Base-by-base conservation (phyloP, 2,329 filamentous ascomycete species). In the Pseudogymnoascus sp. region DNA sequence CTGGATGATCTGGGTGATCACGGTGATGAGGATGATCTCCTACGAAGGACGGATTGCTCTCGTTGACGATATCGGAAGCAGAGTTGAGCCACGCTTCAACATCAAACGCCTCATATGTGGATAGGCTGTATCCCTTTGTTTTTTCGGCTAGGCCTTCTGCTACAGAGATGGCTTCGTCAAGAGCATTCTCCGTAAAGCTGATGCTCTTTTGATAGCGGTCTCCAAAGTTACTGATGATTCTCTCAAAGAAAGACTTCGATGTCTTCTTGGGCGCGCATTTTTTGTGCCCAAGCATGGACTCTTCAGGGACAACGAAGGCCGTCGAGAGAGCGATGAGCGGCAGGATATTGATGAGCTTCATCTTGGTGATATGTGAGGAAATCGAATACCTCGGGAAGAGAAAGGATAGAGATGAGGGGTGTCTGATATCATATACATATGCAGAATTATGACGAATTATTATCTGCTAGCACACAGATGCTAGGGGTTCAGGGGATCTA, bases 231-330 rank as follows among this genome's bases (percentile, higher is more conserved):
- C 72, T 72, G 23, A 74, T 69, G n/a, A 76, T 50, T 60, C 67
- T 70, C 28, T 75, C 70, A 65, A 73, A 65, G 65, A 73, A 70
- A 23, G 69, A 67, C 59, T 69, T 68, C n/a, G 69, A 64, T 19
- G 67, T 57, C 35, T 68, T 67, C 19, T 77, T 68, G 64, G 73
- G 69, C 66, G 78, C 74, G 60, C 78, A 69, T 44, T 74, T 67
- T 53, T 80, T 65, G 40, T 78, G 72, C 47, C 76, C 74, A 65
- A 81, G 76, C 19, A 82, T 74, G 63, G 79, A 70, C 66, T 81
- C n/a, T n/a, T n/a, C 76, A 15, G 82, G 81, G 60, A 85, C 74
- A 64, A 84, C 80, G 62, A 84, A 78, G 26, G 82, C 82, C 62
- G 80, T 74, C 66, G 77, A 74, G 60, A 81, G 67, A 31, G 80